Percentiles rank a stretch among this genome's conserved stretches.
phyloP scores from a whole-genome alignment of 495 filamentous ascomycete species.

The Lasiosphaeris hirsuta region DNA sequence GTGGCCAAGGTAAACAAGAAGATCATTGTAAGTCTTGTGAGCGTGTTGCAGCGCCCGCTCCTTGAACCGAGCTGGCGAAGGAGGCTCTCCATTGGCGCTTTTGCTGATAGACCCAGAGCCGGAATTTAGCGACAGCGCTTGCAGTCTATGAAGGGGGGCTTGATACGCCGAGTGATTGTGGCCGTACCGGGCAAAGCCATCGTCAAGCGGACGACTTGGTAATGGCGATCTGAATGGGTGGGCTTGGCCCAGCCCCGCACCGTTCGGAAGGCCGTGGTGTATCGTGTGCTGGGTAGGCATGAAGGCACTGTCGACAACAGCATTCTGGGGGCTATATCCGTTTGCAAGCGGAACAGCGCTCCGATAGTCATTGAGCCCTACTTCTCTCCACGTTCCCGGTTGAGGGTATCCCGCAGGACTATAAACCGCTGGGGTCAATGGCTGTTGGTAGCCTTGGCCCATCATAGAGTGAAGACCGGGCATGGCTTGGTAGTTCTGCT shows the following conservation, averaged over 20 bases:
- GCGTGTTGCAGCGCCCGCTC: constrained; percentile 83
- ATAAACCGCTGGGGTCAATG: constrained; percentile 67
- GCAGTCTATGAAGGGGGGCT: constrained; percentile 17
- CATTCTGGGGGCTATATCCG: constrained; percentile 30
- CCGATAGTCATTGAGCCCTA: constrained; percentile 49
- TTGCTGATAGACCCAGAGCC: constrained; percentile 1
- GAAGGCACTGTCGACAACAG: constrained; percentile 32
- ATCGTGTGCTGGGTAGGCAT: constrained; percentile 28
- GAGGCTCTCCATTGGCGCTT: constrained; percentile 7
- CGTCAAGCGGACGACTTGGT: constrained; percentile 29
- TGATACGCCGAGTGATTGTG: constrained; percentile 18
- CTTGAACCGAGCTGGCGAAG: constrained; percentile 61
- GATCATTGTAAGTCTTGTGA: constrained; percentile 81
- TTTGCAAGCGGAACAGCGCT: constrained; percentile 28
- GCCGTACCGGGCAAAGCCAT: constrained; percentile 28
- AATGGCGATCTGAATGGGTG: constrained; percentile 26
- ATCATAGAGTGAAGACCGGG: constrained; percentile 63
- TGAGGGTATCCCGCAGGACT: constrained; percentile 70
- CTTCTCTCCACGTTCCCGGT: constrained; percentile 71
- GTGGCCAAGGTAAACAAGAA: constrained; percentile 72
- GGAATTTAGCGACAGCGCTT: constrained; percentile 20
- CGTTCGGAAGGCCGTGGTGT: constrained; percentile 23
- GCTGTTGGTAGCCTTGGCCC: constrained; percentile 68
- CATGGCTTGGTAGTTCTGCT: constrained; percentile 38
- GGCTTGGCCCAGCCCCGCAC: constrained; percentile 24